Evolutionary conservation across 306 rosid species (phyloP), one percentile per base, ranked within the genome.

Genomic region (Vigna trinervia): DNA sequence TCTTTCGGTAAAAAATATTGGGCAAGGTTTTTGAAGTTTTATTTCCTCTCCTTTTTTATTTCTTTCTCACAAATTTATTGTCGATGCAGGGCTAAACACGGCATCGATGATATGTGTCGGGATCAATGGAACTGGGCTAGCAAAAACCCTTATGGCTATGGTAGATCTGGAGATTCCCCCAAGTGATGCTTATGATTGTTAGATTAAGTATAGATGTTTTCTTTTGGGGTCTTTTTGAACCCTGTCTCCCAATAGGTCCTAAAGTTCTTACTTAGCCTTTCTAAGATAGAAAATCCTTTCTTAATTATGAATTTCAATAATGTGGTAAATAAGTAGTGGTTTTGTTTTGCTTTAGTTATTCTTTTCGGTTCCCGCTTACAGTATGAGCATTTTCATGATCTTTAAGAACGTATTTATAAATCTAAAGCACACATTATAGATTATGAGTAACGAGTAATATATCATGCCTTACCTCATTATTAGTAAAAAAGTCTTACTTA

Each of bases 91-190:
- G 92, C 97, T 15, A 90, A 87, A 82, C 89, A 82, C 80, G 89
- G 86, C 72, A 81, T 95, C 51, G 82, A 87, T n/a, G 99, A 89
- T 68, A 95, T 95, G 99, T 92, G 96, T 71, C 90, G 90, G 65
- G 99, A 95, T 85, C 99, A 95, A 86, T 95, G 99, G 99, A 95
- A 95, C 80, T 95, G 99, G 99, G 97, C 99, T 36, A 92, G 97
- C 91, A 89, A 90, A 84, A 92, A 95, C 54, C 99, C 97, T 12
- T 92, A 87, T 45, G 99, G 99, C 81, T 92, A 92, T 75, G 91
- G 53, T 81, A 90, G 47, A 81, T 36, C 97, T 11, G 66, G 80
- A 47, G 82, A 84, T 38, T 79, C 88, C 53, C 62, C 63, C 66
- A 75, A 74, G 1, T 82, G 83, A 78, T 32, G 38, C 61, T 71